These are phyloP conservation scores for Plicaturopsis crispa DNA, from an alignment of 768 basidiomycete genomes.

Conservation along the genomic window DNA sequence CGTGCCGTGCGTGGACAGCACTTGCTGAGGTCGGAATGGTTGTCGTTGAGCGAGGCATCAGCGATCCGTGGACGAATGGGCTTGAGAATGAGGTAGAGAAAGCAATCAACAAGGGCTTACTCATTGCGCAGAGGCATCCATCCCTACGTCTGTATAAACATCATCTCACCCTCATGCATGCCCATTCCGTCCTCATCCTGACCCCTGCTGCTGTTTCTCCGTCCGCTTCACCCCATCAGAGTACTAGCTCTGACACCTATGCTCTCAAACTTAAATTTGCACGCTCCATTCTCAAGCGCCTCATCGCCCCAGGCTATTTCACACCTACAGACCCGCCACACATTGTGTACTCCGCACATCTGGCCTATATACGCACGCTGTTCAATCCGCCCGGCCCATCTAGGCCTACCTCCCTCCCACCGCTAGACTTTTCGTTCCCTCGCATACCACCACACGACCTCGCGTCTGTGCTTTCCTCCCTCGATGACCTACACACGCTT, in stretches of 20 bases:
- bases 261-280: constrained; percentile 54
- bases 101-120: constrained; percentile 64
- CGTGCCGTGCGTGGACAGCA: constrained; percentile 66
- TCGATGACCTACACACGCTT: constrained; percentile 22
- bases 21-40: constrained; percentile 63
- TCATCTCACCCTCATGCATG: constrained; percentile 53
- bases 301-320: constrained; percentile 37
- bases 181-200: constrained; percentile 52
- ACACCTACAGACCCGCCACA: constrained; percentile 42
- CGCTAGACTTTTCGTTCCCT: too few relatives aligned
- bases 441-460: too few relatives aligned
- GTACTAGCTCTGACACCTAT: constrained; percentile 8
- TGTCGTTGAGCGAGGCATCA: constrained; percentile 38
- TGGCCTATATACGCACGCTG: constrained; percentile 52
- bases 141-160: constrained; percentile 53
- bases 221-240: too few relatives aligned
- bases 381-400: constrained; percentile 15
- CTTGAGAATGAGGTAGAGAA: constrained; percentile 58
- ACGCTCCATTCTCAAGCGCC: constrained; percentile 48
- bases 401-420: constrained; percentile 9
- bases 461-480: too few relatives aligned
- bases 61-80: constrained; percentile 37
- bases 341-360: constrained; percentile 44
- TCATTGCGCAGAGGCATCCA: too few relatives aligned
- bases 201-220: too few relatives aligned